Base-by-base conservation (phyloP, 1,139 yeast genomes). In the Yamadazyma atmosphaerica region DNA sequence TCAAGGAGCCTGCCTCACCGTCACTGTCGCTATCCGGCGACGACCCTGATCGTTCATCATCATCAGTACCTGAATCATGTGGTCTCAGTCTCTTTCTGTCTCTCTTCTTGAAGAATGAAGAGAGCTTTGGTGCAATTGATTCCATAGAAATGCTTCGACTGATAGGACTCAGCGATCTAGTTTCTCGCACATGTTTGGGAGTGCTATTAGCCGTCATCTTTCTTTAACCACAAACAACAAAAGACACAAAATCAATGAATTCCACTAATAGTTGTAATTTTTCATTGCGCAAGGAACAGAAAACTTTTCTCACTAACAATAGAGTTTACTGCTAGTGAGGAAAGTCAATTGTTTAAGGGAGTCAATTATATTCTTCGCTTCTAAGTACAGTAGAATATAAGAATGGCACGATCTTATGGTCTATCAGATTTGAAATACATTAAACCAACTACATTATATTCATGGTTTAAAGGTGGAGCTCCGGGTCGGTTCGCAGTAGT, bases 401-500 rank as follows among this genome's bases (percentile, higher is more conserved):
- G 16, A 4, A 28, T 28, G 31, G 12, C 31, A 4, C 15, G 21
- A 11, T 16, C 31, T 3, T 28, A 28, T 28, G 31, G 31, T 16
- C 7, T 61, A 16, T 48, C 64, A 3, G 72, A 62, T 42, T 54
- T 74, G 34, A 68, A 63, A 43, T 72, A 68, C 48, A 41, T 79
- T n/a, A 73, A 68, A 31, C 72, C 81, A 1, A 44, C 62, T 7
- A 58, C 68, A 0, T 62, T 79, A 23, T 58, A 69, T 28, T 45
- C 60, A 8, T 79, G 84, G 84, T 54, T 78, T 32, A 47, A 52
- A 10, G 68, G 68, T 4, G 58, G 59, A 3, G 56, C 74, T 1
- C 60, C 68, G 3, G 71, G 76, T 1, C 59, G 60, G n/a, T 79
- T 86, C 47, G 79, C 81, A 2, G 76, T 92, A 3, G 74, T 92